phyloP scores from a whole-genome alignment of 1,284 basidiomycete genomes.

The Irpex sp. region DNA sequence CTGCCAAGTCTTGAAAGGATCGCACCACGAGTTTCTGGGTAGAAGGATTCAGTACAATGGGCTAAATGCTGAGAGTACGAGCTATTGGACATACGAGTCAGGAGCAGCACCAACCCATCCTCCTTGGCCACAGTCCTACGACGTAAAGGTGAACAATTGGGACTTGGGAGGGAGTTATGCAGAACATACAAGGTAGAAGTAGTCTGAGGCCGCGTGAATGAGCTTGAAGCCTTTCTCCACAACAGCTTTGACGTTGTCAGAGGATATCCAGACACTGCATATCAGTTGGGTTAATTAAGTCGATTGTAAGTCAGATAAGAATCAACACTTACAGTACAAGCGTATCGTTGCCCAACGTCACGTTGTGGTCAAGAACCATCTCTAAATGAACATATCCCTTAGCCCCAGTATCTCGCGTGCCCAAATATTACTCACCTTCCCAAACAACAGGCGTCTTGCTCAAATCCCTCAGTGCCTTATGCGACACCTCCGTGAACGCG shows the following conservation, averaged over 20 bases:
- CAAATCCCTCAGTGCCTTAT: slow-evolving; percentile 36
- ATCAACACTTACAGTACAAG: slow-evolving; percentile 54
- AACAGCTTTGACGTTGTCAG: slow-evolving; percentile 40
- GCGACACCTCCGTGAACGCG: slow-evolving; percentile 55
- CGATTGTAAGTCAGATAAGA: background rate
- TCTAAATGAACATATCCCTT: slow-evolving; percentile 33
- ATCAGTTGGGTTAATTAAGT: background rate
- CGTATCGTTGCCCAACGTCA: slow-evolving; percentile 63
- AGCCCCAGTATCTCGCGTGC: background rate
- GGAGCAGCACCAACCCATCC: slow-evolving; percentile 69
- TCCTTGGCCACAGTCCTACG: slow-evolving; percentile 76
- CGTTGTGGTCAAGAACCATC: slow-evolving; percentile 65
- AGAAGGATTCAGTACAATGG: background rate
- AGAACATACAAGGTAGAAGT: slow-evolving; percentile 52
- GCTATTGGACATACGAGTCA: slow-evolving; percentile 27
- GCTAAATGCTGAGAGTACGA: background rate
- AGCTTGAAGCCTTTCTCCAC: slow-evolving; percentile 45
- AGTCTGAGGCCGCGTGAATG: slow-evolving; percentile 53
- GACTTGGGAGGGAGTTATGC: background rate
- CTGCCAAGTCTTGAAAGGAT: slow-evolving; percentile 78
- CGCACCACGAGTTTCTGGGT: slow-evolving; percentile 54
- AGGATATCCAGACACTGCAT: slow-evolving; percentile 54
- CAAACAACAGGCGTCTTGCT: slow-evolving; percentile 68
- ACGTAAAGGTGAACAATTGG: background rate
- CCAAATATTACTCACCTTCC: slow-evolving; percentile 44